Evolutionary conservation across 1,284 basidiomycete species (phyloP), one percentile per base, ranked within the genome.

Genomic region (Trichosporon coremiiforme): DNA sequence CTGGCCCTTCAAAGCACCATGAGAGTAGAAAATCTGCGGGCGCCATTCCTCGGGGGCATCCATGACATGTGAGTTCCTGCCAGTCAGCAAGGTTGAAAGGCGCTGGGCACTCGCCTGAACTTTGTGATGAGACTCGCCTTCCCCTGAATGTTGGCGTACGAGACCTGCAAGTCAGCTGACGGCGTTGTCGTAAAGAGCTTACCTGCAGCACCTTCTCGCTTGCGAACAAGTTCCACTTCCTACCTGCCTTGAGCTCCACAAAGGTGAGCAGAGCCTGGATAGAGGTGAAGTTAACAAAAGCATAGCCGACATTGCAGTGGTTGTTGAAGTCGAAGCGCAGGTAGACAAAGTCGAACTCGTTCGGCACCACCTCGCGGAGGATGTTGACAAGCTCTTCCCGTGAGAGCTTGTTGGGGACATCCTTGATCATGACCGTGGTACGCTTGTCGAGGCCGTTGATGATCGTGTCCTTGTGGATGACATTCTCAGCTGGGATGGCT

Each of bases 381-480:
- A 83, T 80, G 36, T 79, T 71, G 38, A 83, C 75, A 1, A 84
- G 78, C 70, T 82, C 79, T 50, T 81, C 71, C 15, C 83, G 78
- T 15, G 82, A 80, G 0, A 84, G 75, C 69, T 83, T 83, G 79
- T 84, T 84, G 80, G 82, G 82, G 7, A 84, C 81, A 66, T 84
- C 82, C 70, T 84, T 84, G 71, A 84, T 73, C 83, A 84, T 84
- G 20, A 84, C 79, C 0, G 82, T 81, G 0, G 83, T 84, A 20
- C 82, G 77, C 3, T 35, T 60, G 65, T 84, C 82, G 10, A 75
- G 71, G 0, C 82, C 82, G 80, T 66, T 12, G 12, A 10, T 4
- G 22, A 83, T 75, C 55, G 78, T 73, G 22, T 80, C 79, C 0
- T 75, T 78, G 64, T 76, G 76, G n/a, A 83, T 78, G 15, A 70